Evolutionary conservation across 192 early-diverging fungal species (phyloP), one percentile per base, ranked within the genome.

Genomic region (Entophlyctis helioformis): DNA sequence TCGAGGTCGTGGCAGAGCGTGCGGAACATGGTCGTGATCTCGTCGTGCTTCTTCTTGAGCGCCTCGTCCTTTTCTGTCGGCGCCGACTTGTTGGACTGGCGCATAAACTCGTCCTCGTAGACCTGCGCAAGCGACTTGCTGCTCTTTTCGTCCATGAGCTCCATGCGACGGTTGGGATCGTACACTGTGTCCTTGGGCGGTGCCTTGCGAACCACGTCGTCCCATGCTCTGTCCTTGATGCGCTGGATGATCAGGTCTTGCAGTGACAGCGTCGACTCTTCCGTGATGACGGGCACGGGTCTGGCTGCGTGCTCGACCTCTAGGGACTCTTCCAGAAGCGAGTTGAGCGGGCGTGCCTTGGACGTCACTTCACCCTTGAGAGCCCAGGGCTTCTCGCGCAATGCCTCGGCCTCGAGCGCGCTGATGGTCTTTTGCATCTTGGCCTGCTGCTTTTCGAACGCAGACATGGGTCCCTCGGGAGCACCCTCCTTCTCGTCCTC

Each of bases 181-280:
- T 59, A 78, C 19, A 40, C 67, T 26, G 78, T 74, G 47, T 89
- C 85, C 37, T 78, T 72, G 11, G 66, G 60, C 2, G 61, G 50
- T 2, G 61, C 45, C 62, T 90, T 89, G 44, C 93, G 82, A 29
- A 82, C 85, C 2, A 98, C 95, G 56, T 96, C 92, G 66, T 96
- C 87, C 69, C 82, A 98, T 53, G 83, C 75, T 25, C 67, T 65
- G 44, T 89, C 91, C 28, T 87, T 56, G 58, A 98, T 95, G 23
- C 95, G 84, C 42, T 79, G 76, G 61, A 85, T 87, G 64, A 98
- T 98, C 46, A 94, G 56, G 42, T 96, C 93, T 56, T 95, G 93
- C 11, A 98, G 70, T 4, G 86, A 73, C 41, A 72, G 59, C 6
- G 91, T 96, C 0, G 66, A 60, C 59, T 96, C 91, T 57, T 89